These are phyloP conservation scores for Oryza longistaminata DNA, from an alignment of 176 grass and related monocot genomes.

Conservation along the genomic window DNA sequence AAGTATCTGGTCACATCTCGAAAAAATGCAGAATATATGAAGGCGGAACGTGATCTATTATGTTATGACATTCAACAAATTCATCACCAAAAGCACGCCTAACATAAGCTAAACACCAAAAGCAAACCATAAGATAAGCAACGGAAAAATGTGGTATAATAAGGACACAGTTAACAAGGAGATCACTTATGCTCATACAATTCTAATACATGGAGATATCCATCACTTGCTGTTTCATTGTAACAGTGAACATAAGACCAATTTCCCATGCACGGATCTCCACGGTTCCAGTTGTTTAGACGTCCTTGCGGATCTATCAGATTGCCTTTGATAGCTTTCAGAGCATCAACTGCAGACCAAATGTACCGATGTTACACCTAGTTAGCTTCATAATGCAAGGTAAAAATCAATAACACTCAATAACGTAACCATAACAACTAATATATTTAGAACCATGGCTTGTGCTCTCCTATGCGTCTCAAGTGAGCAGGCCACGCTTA, in stretches of 20 bases:
- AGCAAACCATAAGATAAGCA: slow-evolving; percentile 3
- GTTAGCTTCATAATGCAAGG: slow-evolving; percentile 8
- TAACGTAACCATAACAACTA: neutral
- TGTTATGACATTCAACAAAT: neutral
- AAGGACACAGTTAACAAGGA: slow-evolving; percentile 17
- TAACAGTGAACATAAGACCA: slow-evolving; percentile 84
- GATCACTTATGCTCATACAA: slow-evolving; percentile 60
- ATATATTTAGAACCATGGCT: slow-evolving; percentile 1
- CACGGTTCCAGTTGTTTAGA: slow-evolving; percentile 67
- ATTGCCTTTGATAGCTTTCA: slow-evolving; percentile 61
- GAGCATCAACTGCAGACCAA: slow-evolving; percentile 65
- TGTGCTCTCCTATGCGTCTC: neutral
- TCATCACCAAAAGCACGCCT: neutral
- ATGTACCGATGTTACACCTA: slow-evolving; percentile 16
- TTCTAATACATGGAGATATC: slow-evolving; percentile 84
- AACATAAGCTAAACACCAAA: slow-evolving; percentile 4
- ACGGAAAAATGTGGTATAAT: neutral
- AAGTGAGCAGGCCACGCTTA: no score
- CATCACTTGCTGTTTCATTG: slow-evolving; percentile 59
- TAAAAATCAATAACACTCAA: neutral
- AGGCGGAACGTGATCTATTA: neutral
- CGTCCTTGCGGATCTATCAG: slow-evolving; percentile 53
- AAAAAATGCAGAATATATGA: neutral
- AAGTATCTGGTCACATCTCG: neutral
- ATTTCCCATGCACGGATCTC: slow-evolving; percentile 79